Evolutionary conservation across 768 basidiomycete species (phyloP).

Genomic region (Macrolepiota fuliginosa): DNA sequence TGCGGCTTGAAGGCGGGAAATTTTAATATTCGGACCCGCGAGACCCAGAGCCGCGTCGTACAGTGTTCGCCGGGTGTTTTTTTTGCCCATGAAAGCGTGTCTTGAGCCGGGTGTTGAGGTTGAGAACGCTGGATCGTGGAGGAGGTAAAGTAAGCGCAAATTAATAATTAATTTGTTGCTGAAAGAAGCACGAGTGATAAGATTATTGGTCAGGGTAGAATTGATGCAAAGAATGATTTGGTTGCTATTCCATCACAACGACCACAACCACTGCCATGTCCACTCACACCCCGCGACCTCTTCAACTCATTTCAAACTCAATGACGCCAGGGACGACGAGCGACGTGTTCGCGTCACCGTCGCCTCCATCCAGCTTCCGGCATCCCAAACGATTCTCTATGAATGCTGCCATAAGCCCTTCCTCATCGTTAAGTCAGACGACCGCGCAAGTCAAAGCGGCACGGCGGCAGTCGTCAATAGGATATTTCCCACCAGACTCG

Average conservation of each 20-base stretch:
- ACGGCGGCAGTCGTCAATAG: conserved; percentile 54
- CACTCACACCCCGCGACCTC: conserved; percentile 7
- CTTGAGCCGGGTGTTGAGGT: too few relatives aligned
- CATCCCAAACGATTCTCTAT: conserved; percentile 4
- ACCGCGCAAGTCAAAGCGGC: conserved; percentile 13
- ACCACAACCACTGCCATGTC: neutral
- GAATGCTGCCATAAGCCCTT: neutral
- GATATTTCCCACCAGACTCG: conserved; percentile 38
- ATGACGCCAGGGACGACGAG: neutral
- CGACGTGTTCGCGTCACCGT: neutral
- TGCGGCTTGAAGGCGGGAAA: too few relatives aligned
- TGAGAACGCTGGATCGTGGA: too few relatives aligned
- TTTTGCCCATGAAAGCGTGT: too few relatives aligned
- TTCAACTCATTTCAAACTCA: conserved; percentile 1
- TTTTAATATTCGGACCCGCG: too few relatives aligned
- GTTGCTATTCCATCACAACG: neutral
- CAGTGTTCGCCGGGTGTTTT: too few relatives aligned
- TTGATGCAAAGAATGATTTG: neutral
- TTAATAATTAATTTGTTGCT: neutral
- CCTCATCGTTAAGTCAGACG: neutral
- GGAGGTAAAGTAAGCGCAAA: too few relatives aligned
- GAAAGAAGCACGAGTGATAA: neutral
- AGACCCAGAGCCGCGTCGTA: too few relatives aligned
- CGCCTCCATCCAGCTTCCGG: conserved; percentile 1
- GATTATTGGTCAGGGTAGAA: neutral